Evolutionary conservation across 2,329 filamentous ascomycete species (phyloP), one percentile per base, ranked within the genome.

Genomic region (Periconia sp.): DNA sequence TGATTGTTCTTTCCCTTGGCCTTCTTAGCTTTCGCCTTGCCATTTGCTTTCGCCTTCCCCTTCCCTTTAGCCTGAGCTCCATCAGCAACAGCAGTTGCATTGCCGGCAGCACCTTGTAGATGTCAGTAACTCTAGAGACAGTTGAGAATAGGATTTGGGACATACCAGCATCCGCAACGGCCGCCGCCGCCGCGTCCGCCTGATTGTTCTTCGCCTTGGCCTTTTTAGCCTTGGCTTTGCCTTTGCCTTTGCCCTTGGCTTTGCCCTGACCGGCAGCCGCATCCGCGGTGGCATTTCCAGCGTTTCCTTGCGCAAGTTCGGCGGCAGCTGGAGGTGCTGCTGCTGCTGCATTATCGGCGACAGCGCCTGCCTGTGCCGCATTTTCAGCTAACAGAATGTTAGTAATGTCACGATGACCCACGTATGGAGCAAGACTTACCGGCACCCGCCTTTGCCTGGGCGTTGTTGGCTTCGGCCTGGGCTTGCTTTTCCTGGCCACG

Each of bases 181-280:
- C 47, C 20, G 53, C n/a, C n/a, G n/a, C n/a, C n/a, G n/a, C n/a
- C n/a, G n/a, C n/a, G n/a, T n/a, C 53, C 41, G 33, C 41, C n/a
- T 50, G 23, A 3, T n/a, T 41, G 18, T 47, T 45, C 47, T 55
- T 42, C 44, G 50, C 45, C 14, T 49, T 20, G n/a, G n/a, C 19
- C 41, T 44, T 17, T 18, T 44, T 44, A 19, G 8, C 41, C 33
- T 37, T 37, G 11, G 42, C 42, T n/a, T 45, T 20, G 10, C 17
- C 30, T 23, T 45, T 3, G 6, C 23, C 43, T 10, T 15, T 23
- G n/a, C n/a, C 31, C 11, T n/a, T n/a, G n/a, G 17, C 46, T 18
- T 41, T 6, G 33, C 7, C 45, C 15, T 15, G 5, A 8, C n/a
- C 23, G 9, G 18, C 44, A 35, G 5, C 45, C 18, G 31, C 47